These are phyloP conservation scores for Cucumis hystrix DNA, from an alignment of 306 rosid genomes.

Conservation along the genomic window DNA sequence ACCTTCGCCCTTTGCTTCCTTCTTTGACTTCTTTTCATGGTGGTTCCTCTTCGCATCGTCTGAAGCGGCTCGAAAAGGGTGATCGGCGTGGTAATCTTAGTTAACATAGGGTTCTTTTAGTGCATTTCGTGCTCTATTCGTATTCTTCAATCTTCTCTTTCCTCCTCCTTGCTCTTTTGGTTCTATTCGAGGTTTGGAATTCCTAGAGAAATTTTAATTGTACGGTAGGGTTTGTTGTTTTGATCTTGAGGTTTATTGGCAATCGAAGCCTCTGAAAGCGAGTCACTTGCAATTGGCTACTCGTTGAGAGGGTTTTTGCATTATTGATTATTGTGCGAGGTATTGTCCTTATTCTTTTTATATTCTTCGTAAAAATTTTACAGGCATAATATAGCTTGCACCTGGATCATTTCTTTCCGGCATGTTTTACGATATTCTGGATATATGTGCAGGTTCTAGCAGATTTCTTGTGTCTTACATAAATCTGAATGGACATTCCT, in stretches of 20 bases:
- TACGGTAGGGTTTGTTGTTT: constrained; percentile 7
- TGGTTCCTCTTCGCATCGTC: constrained; percentile 61
- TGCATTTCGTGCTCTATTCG: background rate
- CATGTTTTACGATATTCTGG: background rate
- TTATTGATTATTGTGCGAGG: background rate
- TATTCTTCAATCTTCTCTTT: background rate
- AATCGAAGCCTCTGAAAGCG: background rate
- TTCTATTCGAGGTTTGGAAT: constrained; percentile 4
- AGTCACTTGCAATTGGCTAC: background rate
- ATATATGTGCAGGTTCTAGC: background rate
- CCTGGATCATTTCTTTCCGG: background rate
- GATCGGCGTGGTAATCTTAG: constrained; percentile 93
- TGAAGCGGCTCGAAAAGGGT: constrained; percentile 56
- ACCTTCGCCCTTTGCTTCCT: constrained; percentile 23
- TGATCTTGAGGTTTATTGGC: constrained; percentile 11
- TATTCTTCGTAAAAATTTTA: background rate
- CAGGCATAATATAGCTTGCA: background rate
- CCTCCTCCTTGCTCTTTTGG: constrained; percentile 14
- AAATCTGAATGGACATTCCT: constrained; percentile 39
- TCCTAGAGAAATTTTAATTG: background rate
- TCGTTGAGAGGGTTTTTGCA: background rate
- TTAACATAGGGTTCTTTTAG: constrained; percentile 27
- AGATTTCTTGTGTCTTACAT: background rate
- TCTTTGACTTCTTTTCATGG: constrained; percentile 36
- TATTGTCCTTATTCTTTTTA: background rate